Evolutionary conservation across 495 filamentous ascomycete genomes (phyloP), one percentile per base, ranked within the genome.

Genomic region (Hypoxylon intermedium): DNA sequence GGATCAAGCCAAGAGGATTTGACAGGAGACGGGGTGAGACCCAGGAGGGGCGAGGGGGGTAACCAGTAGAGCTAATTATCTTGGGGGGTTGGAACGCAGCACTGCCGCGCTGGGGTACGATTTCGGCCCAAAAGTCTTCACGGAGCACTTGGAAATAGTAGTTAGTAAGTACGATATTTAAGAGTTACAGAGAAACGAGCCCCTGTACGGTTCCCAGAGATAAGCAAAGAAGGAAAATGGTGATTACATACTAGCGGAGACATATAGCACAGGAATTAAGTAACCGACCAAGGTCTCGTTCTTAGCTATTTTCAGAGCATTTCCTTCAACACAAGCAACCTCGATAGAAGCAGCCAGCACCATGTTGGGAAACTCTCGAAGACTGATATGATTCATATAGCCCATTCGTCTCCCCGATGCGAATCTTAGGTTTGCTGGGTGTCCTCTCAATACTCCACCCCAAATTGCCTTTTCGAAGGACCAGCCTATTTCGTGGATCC

Each of bases 41-140:
- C n/a, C n/a, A n/a, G n/a, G n/a, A n/a, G n/a, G n/a, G n/a, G n/a
- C n/a, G n/a, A n/a, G n/a, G n/a, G n/a, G n/a, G n/a, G n/a, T n/a
- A n/a, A n/a, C n/a, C n/a, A n/a, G n/a, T n/a, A n/a, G n/a, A n/a
- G n/a, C 33, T 36, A 1, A 55, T 12, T 19, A 45, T n/a, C 41
- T 11, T 30, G 12, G 54, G 54, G 5, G 20, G 7, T 9, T 12
- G 15, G 13, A 58, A 43, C 9, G 36, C 54, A 18, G 6, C 6
- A 11, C 21, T 50, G 9, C 54, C 54, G 5, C 23, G 45, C 9
- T 0, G 4, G 13, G 15, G 5, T 16, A 50, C 38, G 21, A 50
- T 6, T 6, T 28, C 20, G 24, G 45, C 44, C 54, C 54, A 58
- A 37, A 26, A 58, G 2, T 43, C 42, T 13, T 58, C 45, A 15